A percentile compares a stretch with the other conserved stretches of the same genome.
Conservation (phyloP, 768 basidiomycete species). For the Leccinum variicolor region DNA sequence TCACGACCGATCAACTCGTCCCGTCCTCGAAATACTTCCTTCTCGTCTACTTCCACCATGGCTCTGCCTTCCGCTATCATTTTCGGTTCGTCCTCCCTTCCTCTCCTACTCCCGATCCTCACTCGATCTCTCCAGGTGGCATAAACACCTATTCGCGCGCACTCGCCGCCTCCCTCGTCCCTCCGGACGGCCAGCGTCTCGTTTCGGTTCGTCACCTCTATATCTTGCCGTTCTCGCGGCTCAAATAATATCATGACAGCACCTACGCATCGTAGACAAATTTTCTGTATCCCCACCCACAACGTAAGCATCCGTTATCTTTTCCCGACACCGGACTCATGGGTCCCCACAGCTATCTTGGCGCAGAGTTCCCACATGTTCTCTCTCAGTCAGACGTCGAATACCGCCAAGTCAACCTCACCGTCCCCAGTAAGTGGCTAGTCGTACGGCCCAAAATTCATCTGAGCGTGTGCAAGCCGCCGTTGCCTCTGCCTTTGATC, state of each 20-base stretch:
- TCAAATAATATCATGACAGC: constrained; percentile 34
- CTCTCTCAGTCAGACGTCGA: constrained; percentile 69
- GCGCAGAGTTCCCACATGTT: constrained; percentile 67
- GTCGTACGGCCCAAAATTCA: background rate
- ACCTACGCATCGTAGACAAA: constrained; percentile 71
- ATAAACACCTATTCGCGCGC: constrained; percentile 76
- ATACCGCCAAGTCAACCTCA: constrained; percentile 81
- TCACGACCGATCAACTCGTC: constrained; percentile 22
- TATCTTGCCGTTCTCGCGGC: constrained; percentile 6
- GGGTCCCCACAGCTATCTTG: constrained; percentile 58
- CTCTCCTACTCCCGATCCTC: constrained; percentile 3
- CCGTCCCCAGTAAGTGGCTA: constrained; percentile 54
- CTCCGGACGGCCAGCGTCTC: constrained; percentile 60
- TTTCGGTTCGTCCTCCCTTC: constrained; percentile 53
- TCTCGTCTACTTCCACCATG: constrained; percentile 28
- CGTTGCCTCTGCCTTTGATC: constrained; percentile 67
- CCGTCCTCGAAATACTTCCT: background rate
- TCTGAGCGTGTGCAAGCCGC: constrained; percentile 44
- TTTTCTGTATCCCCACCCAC: constrained; percentile 72
- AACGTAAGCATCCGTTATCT: constrained; percentile 44
- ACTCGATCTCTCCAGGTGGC: constrained; percentile 51
- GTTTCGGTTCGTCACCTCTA: constrained; percentile 57
- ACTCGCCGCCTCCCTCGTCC: constrained; percentile 65
- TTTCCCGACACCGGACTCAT: constrained; percentile 11
- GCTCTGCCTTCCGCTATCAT: constrained; percentile 68